Evolutionary conservation across 306 rosid genomes (phyloP), one percentile per base, ranked within the genome.

Genomic region (Sindora glabra): DNA sequence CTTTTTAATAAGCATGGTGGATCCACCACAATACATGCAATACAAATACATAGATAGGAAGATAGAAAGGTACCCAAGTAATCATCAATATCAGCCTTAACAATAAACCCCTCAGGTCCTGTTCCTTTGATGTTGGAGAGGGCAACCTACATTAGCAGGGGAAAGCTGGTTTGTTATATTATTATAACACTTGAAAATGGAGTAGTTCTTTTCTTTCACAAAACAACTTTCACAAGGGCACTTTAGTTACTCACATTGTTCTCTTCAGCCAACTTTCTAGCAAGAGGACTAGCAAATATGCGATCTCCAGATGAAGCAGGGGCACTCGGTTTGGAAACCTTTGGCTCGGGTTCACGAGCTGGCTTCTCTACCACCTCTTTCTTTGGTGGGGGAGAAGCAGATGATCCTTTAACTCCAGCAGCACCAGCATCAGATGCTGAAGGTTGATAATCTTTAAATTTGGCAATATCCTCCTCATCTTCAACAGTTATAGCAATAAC

Each of bases 31-130:
- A 29, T 45, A 52, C 24, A 45, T 12, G 64, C 30, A 65, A n/a
- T n/a, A n/a, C 30, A 34, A 10, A 57, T 44, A 48, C 13, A 63
- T n/a, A n/a, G n/a, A n/a, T n/a, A n/a, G 64, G 37, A 65, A 33
- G 49, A 39, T 51, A 69, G 52, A 64, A 65, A n/a, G 17, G 60
- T 88, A 94, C 99, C 91, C 77, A 94, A 81, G 94, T 82, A 84
- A 61, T 86, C 97, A 21, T 86, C 99, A 69, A 94, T 67, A 76
- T 94, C 99, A 29, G 86, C 97, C 89, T 94, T 94, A 40, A 94
- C 86, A 84, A 94, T 89, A 64, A 78, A 72, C 53, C 97, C 97
- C 46, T 94, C 94, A 51, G 78, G 84, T 66, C 99, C 99, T 33
- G 97, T 89, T 77, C 99, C 99, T 77, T 86, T 89, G 68, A 94